Base-by-base conservation (phyloP, 2,329 filamentous ascomycete genomes). In the Fusarium proliferatum region DNA sequence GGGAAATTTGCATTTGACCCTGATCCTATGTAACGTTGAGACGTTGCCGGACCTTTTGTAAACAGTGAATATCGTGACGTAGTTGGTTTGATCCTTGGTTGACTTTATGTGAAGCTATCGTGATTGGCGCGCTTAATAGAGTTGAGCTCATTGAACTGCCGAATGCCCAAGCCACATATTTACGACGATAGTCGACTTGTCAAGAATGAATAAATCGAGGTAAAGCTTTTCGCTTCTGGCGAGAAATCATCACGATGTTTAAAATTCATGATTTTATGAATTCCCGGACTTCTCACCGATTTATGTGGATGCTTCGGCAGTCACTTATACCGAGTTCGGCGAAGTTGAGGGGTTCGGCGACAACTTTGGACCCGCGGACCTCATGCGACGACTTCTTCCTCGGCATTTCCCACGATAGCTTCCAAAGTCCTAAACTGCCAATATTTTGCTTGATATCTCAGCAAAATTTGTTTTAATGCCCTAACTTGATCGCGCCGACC, bases 11-110 rank as follows among this genome's bases (percentile, higher is more conserved):
- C 28, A 36, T 6, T 46, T 5, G 33, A 38, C 45, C 33, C 17
- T 69, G 58, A 52, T 34, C 34, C 26, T 23, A 64, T 69, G 67
- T 69, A 69, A 69, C 65, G 65, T 69, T 69, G 51, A 64, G 17
- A 21, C 28, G n/a, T 36, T 53, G n/a, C 17, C 46, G 64, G 64
- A 36, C 53, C 64, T 60, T 67, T 66, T 66, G 19, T 16, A 15
- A 17, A 45, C 28, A 42, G 11, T 52, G 36, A 67, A 34, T 38
- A 38, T 26, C n/a, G 59, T 69, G 67, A 69, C 67, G 65, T 69
- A 69, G 65, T 28, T 7, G 3, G 17, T 13, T 45, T 23, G 19
- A 45, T 30, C 23, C n/a, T 21, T 33, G 21, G 3, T n/a, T 16
- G 30, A 30, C 8, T 26, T 12, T 46, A 9, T 30, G 6, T 21